Percentiles rank a stretch among this genome's conserved stretches.
Conservation (phyloP, 352 stramenopile genomes). For the Phytophthora pini region DNA sequence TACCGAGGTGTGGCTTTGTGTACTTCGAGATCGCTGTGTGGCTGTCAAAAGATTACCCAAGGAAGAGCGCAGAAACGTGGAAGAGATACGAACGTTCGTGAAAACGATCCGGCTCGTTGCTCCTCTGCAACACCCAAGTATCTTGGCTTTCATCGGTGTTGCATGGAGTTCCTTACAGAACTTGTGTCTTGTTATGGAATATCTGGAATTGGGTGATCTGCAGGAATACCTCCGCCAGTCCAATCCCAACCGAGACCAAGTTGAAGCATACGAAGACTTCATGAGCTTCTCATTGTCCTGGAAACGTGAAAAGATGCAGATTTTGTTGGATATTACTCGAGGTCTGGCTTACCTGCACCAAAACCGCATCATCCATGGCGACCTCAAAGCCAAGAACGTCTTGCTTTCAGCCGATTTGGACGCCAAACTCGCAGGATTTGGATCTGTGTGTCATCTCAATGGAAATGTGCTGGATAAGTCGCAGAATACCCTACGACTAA, state of each 20-base stretch:
- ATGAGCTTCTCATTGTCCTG: conserved; percentile 43
- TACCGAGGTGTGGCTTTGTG: conserved; percentile 46
- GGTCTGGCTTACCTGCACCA: conserved; percentile 58
- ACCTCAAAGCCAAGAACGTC: conserved; percentile 66
- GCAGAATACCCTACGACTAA: conserved; percentile 16
- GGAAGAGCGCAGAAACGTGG: conserved; percentile 18
- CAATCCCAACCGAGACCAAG: conserved; percentile 5
- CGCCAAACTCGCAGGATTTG: conserved; percentile 54
- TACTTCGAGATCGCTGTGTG: conserved; percentile 39
- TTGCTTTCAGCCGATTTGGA: conserved; percentile 40
- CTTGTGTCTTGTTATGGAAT: conserved; percentile 58
- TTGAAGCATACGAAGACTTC: conserved; percentile 21
- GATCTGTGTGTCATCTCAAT: conserved; percentile 8
- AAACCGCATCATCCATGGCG: conserved; percentile 50
- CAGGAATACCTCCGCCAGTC: conserved; percentile 39
- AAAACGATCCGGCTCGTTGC: conserved; percentile 42
- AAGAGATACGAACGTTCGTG: conserved; percentile 41
- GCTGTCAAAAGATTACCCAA: conserved; percentile 49
- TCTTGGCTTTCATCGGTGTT: conserved; percentile 51
- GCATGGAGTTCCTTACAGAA: conserved; percentile 48
- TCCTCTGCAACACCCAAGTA: conserved; percentile 43
- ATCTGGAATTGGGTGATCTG: conserved; percentile 46
- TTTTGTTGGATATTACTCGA: conserved; percentile 53
- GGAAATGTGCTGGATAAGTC: conserved; percentile 10
- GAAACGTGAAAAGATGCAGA: conserved; percentile 48